Evolutionary conservation across 2,329 filamentous ascomycete species (phyloP).

Genomic region (Fusarium poae): DNA sequence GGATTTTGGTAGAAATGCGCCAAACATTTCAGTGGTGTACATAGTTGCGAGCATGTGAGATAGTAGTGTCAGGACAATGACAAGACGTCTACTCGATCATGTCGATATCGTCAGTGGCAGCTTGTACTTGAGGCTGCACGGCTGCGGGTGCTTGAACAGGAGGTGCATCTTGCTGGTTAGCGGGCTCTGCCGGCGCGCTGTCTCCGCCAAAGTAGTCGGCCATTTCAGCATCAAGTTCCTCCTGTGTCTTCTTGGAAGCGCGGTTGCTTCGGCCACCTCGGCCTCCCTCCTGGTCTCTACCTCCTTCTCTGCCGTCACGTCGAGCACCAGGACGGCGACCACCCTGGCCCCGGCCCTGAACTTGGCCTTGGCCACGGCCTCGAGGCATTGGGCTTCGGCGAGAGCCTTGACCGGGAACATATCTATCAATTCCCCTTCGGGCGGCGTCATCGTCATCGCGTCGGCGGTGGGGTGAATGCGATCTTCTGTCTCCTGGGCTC

Average conservation of each 20-base stretch:
- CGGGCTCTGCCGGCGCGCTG: constrained; percentile 53
- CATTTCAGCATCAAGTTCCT: constrained; percentile 97
- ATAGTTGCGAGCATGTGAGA: constrained; percentile 34
- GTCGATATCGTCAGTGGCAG: constrained; percentile 70
- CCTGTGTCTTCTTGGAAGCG: constrained; percentile 85
- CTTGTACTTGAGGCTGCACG: constrained; percentile 41
- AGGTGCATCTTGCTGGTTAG: constrained; percentile 47
- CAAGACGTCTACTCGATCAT: constrained; percentile 72
- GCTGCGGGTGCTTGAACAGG: constrained; percentile 43
- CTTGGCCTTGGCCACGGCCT: constrained; percentile 57
- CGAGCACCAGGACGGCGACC: constrained; percentile 66
- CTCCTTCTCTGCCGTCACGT: constrained; percentile 57
- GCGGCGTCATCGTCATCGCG: constrained; percentile 69
- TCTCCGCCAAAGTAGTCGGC: constrained; percentile 83
- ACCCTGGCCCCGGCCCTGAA: constrained; percentile 50
- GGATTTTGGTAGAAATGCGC: constrained; percentile 31
- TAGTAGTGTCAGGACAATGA: constrained; percentile 20
- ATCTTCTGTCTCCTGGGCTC: constrained; percentile 69
- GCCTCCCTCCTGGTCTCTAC: constrained; percentile 53
- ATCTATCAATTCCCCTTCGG: constrained; percentile 80
- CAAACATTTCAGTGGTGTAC: constrained; percentile 49
- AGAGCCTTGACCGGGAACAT: constrained; percentile 71
- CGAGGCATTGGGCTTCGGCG: constrained; percentile 71
- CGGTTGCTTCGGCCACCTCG: constrained; percentile 60
- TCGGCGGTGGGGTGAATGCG: constrained; percentile 63